Evolutionary conservation across 2,329 filamentous ascomycete species (phyloP).

Genomic region (Ceratocystis papillata): DNA sequence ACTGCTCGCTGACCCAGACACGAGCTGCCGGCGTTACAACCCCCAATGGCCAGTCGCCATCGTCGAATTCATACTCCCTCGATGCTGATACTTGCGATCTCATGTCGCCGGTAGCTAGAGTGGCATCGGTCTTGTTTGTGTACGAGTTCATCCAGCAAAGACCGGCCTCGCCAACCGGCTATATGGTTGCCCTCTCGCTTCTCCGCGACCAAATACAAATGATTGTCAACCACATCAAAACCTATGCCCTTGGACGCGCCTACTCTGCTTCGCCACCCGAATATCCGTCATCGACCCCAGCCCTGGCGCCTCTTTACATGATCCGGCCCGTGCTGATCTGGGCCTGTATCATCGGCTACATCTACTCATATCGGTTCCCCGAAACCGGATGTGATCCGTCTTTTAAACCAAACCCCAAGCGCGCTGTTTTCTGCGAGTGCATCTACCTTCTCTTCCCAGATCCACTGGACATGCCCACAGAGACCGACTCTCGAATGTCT

Average conservation of each 20-base stretch:
- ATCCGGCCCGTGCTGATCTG: constrained; percentile 22
- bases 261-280: background rate
- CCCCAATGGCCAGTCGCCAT: background rate
- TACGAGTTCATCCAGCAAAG: constrained; percentile 22
- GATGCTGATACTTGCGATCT: constrained; percentile 15
- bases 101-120: constrained; percentile 18
- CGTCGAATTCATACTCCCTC: background rate
- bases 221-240: constrained; percentile 24
- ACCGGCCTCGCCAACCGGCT: constrained; percentile 21
- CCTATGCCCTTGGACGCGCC: constrained; percentile 15
- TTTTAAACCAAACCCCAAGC: constrained; percentile 17
- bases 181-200: constrained; percentile 15
- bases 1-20: constrained; percentile 22
- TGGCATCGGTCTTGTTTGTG: constrained; percentile 17
- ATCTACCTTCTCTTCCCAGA: constrained; percentile 20
- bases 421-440: constrained; percentile 23
- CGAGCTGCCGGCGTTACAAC: constrained; percentile 18
- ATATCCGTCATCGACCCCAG: background rate
- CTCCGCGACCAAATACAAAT: constrained; percentile 21
- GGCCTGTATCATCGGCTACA: constrained; percentile 24
- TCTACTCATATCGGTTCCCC: constrained; percentile 21
- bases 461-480: constrained; percentile 7
- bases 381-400: constrained; percentile 16
- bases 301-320: constrained; percentile 13
- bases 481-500: constrained; percentile 19